Percentiles rank a stretch among this genome's conserved stretches.
Evolutionary conservation across 1,284 basidiomycete species (phyloP).

Genomic region (Anthracocystis panici-leucophaei): DNA sequence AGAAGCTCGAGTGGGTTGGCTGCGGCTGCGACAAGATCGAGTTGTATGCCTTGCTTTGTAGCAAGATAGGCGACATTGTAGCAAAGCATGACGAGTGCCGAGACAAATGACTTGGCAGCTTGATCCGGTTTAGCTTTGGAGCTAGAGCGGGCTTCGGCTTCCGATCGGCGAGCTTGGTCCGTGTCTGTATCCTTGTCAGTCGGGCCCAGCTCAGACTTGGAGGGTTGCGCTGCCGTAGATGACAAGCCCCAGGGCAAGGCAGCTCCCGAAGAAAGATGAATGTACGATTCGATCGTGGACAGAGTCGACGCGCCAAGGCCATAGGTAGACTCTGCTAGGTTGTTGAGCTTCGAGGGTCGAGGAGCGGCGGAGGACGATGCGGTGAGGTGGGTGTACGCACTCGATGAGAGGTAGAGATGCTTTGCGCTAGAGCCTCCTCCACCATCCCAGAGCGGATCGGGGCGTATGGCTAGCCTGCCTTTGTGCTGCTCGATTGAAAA

Average conservation of each 20-base stretch:
- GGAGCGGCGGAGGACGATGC: slow-evolving; percentile 8
- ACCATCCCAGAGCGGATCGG: slow-evolving; percentile 56
- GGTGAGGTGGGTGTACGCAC: slow-evolving; percentile 43
- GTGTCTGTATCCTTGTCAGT: neutral
- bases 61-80: slow-evolving; percentile 60
- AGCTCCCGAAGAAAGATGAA: slow-evolving; percentile 40
- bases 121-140: slow-evolving; percentile 40
- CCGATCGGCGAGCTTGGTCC: slow-evolving; percentile 1
- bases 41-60: slow-evolving; percentile 45
- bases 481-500: slow-evolving; percentile 49
- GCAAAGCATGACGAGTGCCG: slow-evolving; percentile 56
- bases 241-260: slow-evolving; percentile 44
- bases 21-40: slow-evolving; percentile 58
- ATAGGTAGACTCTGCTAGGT: slow-evolving; percentile 50
- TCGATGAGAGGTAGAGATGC: slow-evolving; percentile 46
- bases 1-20: slow-evolving; percentile 52
- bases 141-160: slow-evolving; percentile 2
- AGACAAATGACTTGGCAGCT: slow-evolving; percentile 49
- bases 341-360: slow-evolving; percentile 30
- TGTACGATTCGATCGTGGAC: slow-evolving; percentile 56
- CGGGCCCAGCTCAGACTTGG: neutral
- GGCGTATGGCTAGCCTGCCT: slow-evolving; percentile 39
- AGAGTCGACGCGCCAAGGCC: slow-evolving; percentile 56
- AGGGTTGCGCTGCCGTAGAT: slow-evolving; percentile 7
- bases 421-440: slow-evolving; percentile 49